phyloP scores from a whole-genome alignment of 805 yeast genomes.

The Deakozyma indianensis region DNA sequence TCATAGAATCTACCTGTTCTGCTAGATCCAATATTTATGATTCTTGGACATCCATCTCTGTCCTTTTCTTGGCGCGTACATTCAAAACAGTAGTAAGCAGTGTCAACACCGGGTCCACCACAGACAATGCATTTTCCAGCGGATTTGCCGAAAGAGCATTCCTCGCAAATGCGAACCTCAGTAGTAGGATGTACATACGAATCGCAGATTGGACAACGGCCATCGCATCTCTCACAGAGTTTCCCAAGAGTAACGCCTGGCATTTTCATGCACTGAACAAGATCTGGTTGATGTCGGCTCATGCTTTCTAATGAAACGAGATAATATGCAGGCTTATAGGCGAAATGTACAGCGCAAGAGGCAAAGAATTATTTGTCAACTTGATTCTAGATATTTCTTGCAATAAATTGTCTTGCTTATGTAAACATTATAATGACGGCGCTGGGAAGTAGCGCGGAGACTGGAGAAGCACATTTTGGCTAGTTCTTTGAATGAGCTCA shows the following conservation, averaged over 20 bases:
- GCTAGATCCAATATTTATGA: constrained; percentile 67
- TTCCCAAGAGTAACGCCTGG: constrained; percentile 63
- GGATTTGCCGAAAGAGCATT: constrained; percentile 62
- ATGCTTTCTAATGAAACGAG: too few relatives aligned
- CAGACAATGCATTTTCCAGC: constrained; percentile 67
- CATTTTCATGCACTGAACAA: constrained; percentile 69
- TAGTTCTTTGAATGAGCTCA: too few relatives aligned
- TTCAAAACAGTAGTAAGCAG: constrained; percentile 74
- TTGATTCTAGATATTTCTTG: too few relatives aligned
- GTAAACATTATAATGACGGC: too few relatives aligned
- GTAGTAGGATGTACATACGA: constrained; percentile 61
- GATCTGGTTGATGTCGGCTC: constrained; percentile 85
- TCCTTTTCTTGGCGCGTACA: constrained; percentile 69
- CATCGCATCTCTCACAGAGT: constrained; percentile 78
- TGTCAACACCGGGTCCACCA: constrained; percentile 44
- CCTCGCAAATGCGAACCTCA: constrained; percentile 64
- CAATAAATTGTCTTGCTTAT: too few relatives aligned
- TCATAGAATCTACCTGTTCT: constrained; percentile 53
- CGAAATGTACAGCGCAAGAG: too few relatives aligned
- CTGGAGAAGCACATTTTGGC: too few relatives aligned
- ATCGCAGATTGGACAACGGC: constrained; percentile 83
- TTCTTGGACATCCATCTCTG: constrained; percentile 85
- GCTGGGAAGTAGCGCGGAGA: too few relatives aligned
- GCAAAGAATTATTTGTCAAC: too few relatives aligned
- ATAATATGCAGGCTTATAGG: too few relatives aligned